phyloP scores from a whole-genome alignment of 2,329 filamentous ascomycete genomes.

The Leptographium lundbergii region DNA sequence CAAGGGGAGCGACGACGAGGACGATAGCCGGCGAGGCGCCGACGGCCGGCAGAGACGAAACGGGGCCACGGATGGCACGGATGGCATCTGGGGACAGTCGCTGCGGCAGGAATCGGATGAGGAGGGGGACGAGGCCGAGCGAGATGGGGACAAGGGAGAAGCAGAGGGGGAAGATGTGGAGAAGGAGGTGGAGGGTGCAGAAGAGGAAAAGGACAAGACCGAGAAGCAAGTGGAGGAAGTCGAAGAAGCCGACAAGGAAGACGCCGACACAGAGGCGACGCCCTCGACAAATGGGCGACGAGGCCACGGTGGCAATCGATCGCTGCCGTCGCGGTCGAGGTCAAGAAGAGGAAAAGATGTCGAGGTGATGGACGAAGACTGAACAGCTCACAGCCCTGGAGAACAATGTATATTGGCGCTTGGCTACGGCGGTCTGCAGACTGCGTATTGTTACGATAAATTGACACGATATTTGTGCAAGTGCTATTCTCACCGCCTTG shows the following conservation, averaged over 20 bases:
- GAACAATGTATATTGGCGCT: not conserved
- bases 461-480: not conserved
- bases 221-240: not conserved
- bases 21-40: not conserved
- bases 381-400: not conserved
- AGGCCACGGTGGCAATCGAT: not conserved
- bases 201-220: not conserved
- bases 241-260: not conserved
- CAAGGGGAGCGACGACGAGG: slow-evolving; percentile 19
- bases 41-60: not conserved
- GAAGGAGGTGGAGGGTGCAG: not conserved
- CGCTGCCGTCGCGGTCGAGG: slow-evolving; percentile 2
- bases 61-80: not conserved
- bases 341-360: not conserved
- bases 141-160: not conserved
- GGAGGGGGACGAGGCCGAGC: not conserved
- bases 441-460: not conserved
- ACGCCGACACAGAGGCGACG: not conserved
- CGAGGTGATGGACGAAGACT: slow-evolving; percentile 5
- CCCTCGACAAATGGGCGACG: not conserved
- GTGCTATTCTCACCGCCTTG: slow-evolving; percentile 5
- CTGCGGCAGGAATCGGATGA: slow-evolving; percentile 7
- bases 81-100: slow-evolving; percentile 6
- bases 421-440: not conserved
- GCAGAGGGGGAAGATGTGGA: not conserved